Conservation (phyloP, 1,284 basidiomycete genomes). For the Marasmius fiardii region DNA sequence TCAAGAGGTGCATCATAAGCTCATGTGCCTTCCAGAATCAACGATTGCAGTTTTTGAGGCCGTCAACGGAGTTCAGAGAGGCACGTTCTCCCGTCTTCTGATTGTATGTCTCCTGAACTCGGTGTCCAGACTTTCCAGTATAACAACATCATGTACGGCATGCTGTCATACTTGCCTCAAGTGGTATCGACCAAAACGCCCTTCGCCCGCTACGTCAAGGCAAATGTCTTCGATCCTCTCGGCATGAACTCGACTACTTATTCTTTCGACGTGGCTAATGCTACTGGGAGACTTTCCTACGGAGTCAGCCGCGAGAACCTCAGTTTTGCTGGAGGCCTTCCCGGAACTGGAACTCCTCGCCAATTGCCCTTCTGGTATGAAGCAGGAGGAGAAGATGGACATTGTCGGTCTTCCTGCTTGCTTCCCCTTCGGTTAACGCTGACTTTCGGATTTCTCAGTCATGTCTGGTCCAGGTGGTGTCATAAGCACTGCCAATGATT, state of each 20-base stretch:
- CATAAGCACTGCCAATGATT: conserved; percentile 22
- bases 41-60: conserved; percentile 7
- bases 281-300: conserved; percentile 16
- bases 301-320: conserved; percentile 14
- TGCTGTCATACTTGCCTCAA: conserved; percentile 19
- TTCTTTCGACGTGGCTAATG: conserved; percentile 14
- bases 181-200: conserved; percentile 12
- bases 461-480: conserved; percentile 25
- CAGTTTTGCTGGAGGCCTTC: conserved; percentile 13
- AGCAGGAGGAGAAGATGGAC: conserved; percentile 20
- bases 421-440: too few relatives aligned
- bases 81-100: conserved; percentile 19
- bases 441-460: neutral
- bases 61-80: conserved; percentile 3
- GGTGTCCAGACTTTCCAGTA: conserved; percentile 15
- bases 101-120: conserved; percentile 6
- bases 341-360: conserved; percentile 18
- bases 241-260: conserved; percentile 20
- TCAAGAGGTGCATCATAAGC: too few relatives aligned
- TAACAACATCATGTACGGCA: conserved; percentile 19
- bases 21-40: too few relatives aligned
- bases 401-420: conserved; percentile 13
- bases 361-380: conserved; percentile 18
- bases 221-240: conserved; percentile 19
- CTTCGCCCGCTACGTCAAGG: conserved; percentile 20